Conservation (phyloP, 139 green algal species). For the Dunaliella primolecta region DNA sequence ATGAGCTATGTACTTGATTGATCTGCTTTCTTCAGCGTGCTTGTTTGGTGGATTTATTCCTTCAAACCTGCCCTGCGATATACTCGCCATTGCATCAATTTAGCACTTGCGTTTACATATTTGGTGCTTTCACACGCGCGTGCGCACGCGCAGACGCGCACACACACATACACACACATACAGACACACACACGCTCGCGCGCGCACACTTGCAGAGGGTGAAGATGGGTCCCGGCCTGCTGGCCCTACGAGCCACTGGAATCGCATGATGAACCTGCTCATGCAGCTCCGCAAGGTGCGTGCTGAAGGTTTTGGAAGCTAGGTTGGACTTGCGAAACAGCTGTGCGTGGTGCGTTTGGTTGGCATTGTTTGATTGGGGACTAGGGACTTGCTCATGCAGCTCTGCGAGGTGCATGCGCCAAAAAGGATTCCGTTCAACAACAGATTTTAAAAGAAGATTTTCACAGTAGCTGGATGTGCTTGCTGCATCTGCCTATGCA, state of each 20-base stretch:
- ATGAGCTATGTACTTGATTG: too few species aligned
- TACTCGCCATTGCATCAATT: too few species aligned
- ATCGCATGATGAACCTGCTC: constrained; percentile 63
- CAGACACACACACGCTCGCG: not conserved
- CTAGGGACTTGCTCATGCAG: constrained; percentile 72
- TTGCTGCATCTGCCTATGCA: too few species aligned
- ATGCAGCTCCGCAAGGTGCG: constrained; percentile 76
- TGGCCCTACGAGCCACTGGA: constrained; percentile 27
- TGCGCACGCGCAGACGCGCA: not conserved
- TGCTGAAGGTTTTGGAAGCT: too few species aligned
- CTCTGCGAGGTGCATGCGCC: constrained; percentile 65
- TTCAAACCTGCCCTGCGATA: too few species aligned
- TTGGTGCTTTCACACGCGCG: too few species aligned
- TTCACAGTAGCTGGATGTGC: too few species aligned
- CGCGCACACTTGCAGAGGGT: not conserved
- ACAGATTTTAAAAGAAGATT: too few species aligned
- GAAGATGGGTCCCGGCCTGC: not conserved
- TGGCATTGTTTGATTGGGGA: not conserved
- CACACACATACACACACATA: not conserved
- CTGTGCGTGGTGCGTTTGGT: not conserved
- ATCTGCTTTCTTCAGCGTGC: too few species aligned
- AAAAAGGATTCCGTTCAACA: too few species aligned
- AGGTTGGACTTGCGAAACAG: too few species aligned
- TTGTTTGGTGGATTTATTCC: too few species aligned
- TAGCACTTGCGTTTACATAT: not conserved